phyloP scores from a whole-genome alignment of 495 filamentous ascomycete genomes.

The Polyplosphaeria fusca region DNA sequence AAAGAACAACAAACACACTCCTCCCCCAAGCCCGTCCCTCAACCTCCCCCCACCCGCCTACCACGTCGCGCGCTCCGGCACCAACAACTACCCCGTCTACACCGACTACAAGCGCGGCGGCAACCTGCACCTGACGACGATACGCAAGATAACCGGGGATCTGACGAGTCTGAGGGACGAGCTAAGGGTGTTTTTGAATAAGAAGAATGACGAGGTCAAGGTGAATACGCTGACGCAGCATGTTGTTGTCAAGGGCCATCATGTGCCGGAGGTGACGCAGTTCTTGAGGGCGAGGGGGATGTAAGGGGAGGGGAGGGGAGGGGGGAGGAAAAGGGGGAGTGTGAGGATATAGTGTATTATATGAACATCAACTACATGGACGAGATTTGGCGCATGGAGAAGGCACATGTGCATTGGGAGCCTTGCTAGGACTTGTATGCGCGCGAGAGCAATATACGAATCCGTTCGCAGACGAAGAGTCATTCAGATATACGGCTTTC shows the following conservation, averaged over 20 bases:
- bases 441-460: too few relatives aligned
- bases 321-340: background rate
- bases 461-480: too few relatives aligned
- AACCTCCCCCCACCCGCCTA: constrained; percentile 47
- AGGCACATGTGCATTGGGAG: too few relatives aligned
- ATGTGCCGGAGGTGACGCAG: background rate
- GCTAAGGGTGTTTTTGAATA: constrained; percentile 35
- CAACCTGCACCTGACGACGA: constrained; percentile 67
- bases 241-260: constrained; percentile 33
- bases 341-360: background rate
- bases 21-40: constrained; percentile 6
- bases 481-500: too few relatives aligned
- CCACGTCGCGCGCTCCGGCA: constrained; percentile 67
- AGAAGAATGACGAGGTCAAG: constrained; percentile 35
- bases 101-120: constrained; percentile 69
- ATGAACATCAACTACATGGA: too few relatives aligned
- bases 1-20: background rate
- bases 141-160: constrained; percentile 75
- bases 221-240: constrained; percentile 43
- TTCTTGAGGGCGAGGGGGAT: constrained; percentile 3
- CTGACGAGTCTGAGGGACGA: constrained; percentile 39
- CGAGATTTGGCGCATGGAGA: too few relatives aligned
- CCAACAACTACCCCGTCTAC: constrained; percentile 78
- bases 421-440: too few relatives aligned
- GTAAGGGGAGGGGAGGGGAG: background rate